Base-by-base conservation (phyloP, 768 basidiomycete species). In the Mycena leptocephala region DNA sequence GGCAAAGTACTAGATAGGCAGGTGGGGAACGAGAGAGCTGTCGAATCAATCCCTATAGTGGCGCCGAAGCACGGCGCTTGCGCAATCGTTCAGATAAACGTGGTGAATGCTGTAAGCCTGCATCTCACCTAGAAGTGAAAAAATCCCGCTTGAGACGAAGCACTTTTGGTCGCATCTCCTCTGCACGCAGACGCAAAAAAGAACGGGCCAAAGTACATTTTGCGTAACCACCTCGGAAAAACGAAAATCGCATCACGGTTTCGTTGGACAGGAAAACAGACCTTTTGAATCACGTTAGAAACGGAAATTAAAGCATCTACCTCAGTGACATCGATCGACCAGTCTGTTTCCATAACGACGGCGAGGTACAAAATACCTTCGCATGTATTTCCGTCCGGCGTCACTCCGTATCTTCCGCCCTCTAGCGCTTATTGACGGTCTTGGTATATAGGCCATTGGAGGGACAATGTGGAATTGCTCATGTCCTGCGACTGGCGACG, bases 261-360 rank as follows among this genome's bases (percentile, higher is more conserved):
- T 6, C 20, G 13, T 18, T 30, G 20, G 5, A 26, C 6, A 33
- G 3, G 2, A 22, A 32, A 20, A 2, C 20, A 39, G 1, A n/a
- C 35, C n/a, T n/a, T 11, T 18, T 53, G n/a, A 18, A 24, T 28
- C 20, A 2, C 18, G 14, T 24, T 16, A 16, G 10, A 5, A 33
- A 33, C 20, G 24, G 26, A 58, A 43, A 11, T 30, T 56, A 24
- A 8, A 9, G n/a, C 48, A 24, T 8, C 8, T 51, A 30, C 10
- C 6, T 26, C 39, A n/a, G 68, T 46, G 56, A 58, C 56, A 70
- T 70, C 68, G 56, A 59, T 46, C 68, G n/a, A 46, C 11, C 30
- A 7, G 68, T n/a, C 56, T n/a, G 58, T 59, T 70, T 16, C 3
- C 58, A 69, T 69, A 30, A 30, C 30, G 35, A 69, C 30, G n/a